Evolutionary conservation across 257 asterid genomes (phyloP).

Genomic region (Galeopsis tetrahit): DNA sequence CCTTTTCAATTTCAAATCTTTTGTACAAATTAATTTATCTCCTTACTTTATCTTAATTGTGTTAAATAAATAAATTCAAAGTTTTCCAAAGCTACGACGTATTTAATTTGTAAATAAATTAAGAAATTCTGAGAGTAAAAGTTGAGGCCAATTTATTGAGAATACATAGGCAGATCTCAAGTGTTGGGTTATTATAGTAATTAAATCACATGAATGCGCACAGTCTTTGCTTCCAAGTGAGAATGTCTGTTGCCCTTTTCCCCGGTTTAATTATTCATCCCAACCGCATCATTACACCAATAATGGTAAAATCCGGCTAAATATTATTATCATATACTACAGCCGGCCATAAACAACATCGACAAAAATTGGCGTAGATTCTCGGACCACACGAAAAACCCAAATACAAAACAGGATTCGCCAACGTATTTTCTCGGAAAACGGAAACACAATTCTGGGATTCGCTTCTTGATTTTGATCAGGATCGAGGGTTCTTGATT

Average conservation of each 20-base stretch:
- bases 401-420: constrained; percentile 22
- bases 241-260: constrained; percentile 42
- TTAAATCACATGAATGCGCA: too few species aligned
- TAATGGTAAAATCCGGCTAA: constrained; percentile 30
- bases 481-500: constrained; percentile 26
- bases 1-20: too few species aligned
- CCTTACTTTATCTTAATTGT: too few species aligned
- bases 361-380: constrained; percentile 36
- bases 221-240: constrained; percentile 45
- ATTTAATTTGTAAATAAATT: too few species aligned
- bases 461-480: constrained; percentile 36
- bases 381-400: constrained; percentile 29
- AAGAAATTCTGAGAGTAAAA: too few species aligned
- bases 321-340: constrained; percentile 19
- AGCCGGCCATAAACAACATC: constrained; percentile 35
- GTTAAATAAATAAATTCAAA: too few species aligned
- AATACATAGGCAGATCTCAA: too few species aligned
- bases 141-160: too few species aligned
- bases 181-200: too few species aligned
- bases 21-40: too few species aligned
- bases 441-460: constrained; percentile 30
- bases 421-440: constrained; percentile 11
- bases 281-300: constrained; percentile 31
- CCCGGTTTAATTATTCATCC: constrained; percentile 33
- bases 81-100: too few species aligned